A percentile compares a stretch with the other conserved stretches of the same genome.
Conservation (phyloP, 805 yeast species). For the Saccharomycopsis sp. region DNA sequence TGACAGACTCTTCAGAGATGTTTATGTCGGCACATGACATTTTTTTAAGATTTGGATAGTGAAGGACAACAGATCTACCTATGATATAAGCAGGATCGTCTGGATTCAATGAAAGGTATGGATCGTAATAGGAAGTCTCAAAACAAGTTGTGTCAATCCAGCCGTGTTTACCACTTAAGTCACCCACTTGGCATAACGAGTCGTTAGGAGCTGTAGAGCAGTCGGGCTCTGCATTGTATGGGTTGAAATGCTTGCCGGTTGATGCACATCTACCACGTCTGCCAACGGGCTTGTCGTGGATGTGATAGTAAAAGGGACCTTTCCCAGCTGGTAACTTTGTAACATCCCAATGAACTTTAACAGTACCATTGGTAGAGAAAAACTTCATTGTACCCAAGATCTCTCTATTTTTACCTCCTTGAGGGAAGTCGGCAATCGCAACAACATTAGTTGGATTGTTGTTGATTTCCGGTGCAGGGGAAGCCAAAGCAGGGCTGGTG, state of each 20-base stretch:
- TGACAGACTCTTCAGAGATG: constrained; percentile 23
- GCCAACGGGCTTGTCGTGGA: constrained; percentile 55
- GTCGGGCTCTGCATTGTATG: constrained; percentile 47
- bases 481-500: constrained; percentile 3
- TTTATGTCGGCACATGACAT: constrained; percentile 60
- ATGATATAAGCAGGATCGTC: constrained; percentile 51
- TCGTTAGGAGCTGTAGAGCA: constrained; percentile 49
- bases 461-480: constrained; percentile 42
- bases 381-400: constrained; percentile 52
- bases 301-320: constrained; percentile 66
- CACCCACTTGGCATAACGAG: constrained; percentile 62
- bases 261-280: constrained; percentile 44
- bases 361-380: constrained; percentile 50
- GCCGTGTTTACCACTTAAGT: constrained; percentile 74
- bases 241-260: constrained; percentile 56
- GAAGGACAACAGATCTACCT: constrained; percentile 50
- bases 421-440: constrained; percentile 55
- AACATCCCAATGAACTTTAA: constrained; percentile 62
- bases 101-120: constrained; percentile 55
- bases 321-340: constrained; percentile 61
- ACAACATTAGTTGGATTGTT: constrained; percentile 45
- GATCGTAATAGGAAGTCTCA: constrained; percentile 56
- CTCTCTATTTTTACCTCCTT: constrained; percentile 32
- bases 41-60: constrained; percentile 46
- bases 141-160: constrained; percentile 63